These are phyloP conservation scores for Ceratobasidium sp. DNA, from an alignment of 1,284 basidiomycete genomes.

Conservation along the genomic window DNA sequence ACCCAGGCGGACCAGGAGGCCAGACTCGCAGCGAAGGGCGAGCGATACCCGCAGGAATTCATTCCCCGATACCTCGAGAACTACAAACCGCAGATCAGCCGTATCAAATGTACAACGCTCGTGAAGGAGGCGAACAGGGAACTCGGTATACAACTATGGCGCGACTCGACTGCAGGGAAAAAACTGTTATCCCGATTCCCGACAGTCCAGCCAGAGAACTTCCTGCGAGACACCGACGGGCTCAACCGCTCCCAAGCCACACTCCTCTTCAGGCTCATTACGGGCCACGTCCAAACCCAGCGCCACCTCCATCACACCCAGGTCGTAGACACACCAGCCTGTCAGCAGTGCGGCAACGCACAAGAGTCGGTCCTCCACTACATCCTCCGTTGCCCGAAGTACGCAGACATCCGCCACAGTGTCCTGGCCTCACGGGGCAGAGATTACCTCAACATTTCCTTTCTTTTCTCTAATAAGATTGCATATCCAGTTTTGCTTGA, in stretches of 20 bases:
- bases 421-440: too few relatives aligned
- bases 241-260: background rate
- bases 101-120: background rate
- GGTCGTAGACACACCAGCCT: background rate
- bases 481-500: too few relatives aligned
- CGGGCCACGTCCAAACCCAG: conserved; percentile 1
- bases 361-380: background rate
- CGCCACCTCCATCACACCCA: conserved; percentile 1
- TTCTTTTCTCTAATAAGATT: too few relatives aligned
- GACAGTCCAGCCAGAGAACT: background rate
- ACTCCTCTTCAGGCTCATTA: conserved; percentile 4
- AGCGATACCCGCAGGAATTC: background rate
- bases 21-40: conserved; percentile 34
- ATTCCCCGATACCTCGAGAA: background rate
- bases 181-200: background rate
- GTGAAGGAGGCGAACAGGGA: background rate
- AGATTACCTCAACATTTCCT: too few relatives aligned
- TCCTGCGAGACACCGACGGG: background rate
- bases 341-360: background rate
- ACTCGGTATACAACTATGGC: background rate
- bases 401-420: too few relatives aligned
- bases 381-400: too few relatives aligned
- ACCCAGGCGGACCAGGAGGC: conserved; percentile 42
- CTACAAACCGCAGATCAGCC: background rate
- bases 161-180: background rate